phyloP scores from a whole-genome alignment of 1,284 basidiomycete species.

The Coniferiporia sulphurascens region DNA sequence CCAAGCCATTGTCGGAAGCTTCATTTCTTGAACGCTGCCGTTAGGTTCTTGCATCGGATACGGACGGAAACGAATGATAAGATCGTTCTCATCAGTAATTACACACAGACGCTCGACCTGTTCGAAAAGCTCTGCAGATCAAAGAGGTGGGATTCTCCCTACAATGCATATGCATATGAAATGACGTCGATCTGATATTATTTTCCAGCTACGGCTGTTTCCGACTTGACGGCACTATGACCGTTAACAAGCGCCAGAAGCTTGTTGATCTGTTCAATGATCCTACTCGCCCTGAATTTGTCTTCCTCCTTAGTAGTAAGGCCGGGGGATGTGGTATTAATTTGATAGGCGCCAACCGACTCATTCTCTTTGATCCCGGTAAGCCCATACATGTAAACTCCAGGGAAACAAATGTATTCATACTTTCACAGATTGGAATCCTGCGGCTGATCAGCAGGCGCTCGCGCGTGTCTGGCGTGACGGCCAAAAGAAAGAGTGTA shows the following conservation, averaged over 20 bases:
- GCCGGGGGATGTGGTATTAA: slow-evolving; percentile 99
- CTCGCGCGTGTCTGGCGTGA: slow-evolving; percentile 99
- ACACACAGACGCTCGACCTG: slow-evolving; percentile 94
- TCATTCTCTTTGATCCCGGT: slow-evolving; percentile 97
- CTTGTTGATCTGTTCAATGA: slow-evolving; percentile 98
- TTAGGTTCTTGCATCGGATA: slow-evolving; percentile 83
- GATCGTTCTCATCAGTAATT: slow-evolving; percentile 98
- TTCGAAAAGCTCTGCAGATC: slow-evolving; percentile 83
- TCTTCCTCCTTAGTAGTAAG: slow-evolving; percentile 95
- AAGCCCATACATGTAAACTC: slow-evolving; percentile 20
- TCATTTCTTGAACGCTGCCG: neutral
- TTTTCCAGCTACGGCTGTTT: slow-evolving; percentile 81
- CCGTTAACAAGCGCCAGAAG: slow-evolving; percentile 92
- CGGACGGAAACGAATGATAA: slow-evolving; percentile 86
- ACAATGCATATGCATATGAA: neutral
- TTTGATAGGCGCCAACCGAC: slow-evolving; percentile 92
- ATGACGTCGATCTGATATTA: neutral
- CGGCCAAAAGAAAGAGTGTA: slow-evolving; percentile 99
- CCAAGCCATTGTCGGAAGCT: neutral
- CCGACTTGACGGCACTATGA: slow-evolving; percentile 92
- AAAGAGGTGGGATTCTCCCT: slow-evolving; percentile 59
- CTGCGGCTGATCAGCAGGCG: slow-evolving; percentile 97
- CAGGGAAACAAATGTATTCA: neutral
- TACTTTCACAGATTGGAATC: slow-evolving; percentile 82
- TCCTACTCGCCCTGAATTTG: slow-evolving; percentile 90